These are phyloP conservation scores for Eucalyptus coolabah DNA, from an alignment of 345 rosid genomes.

Conservation along the genomic window DNA sequence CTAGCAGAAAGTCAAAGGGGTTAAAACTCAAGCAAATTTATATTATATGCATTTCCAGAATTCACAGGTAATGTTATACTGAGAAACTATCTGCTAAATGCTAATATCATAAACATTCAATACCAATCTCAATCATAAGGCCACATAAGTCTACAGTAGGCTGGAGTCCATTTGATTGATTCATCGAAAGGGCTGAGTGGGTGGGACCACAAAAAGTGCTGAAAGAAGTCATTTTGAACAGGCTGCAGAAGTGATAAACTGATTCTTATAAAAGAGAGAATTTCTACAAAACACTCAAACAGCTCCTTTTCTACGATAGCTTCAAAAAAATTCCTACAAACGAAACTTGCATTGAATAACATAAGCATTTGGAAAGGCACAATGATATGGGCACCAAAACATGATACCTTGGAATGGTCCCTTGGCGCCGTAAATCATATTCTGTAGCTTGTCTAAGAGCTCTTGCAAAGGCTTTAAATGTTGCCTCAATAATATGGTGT, in stretches of 20 bases:
- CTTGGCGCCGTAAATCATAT: conserved; percentile 62
- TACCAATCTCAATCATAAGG: background rate
- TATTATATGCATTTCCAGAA: background rate
- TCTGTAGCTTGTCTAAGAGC: conserved; percentile 92
- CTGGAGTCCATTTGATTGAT: background rate
- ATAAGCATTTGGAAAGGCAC: background rate
- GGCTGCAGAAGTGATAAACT: background rate
- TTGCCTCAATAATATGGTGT: conserved; percentile 93
- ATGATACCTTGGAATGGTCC: conserved; percentile 74
- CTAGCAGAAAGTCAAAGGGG: background rate
- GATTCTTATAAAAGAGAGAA: background rate
- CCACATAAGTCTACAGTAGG: background rate
- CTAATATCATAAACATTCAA: background rate
- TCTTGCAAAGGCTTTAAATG: conserved; percentile 95
- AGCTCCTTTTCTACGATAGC: background rate
- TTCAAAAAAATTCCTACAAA: background rate
- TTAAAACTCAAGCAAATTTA: background rate
- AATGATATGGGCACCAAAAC: background rate
- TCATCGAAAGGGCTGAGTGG: background rate
- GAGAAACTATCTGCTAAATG: background rate
- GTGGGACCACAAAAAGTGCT: background rate
- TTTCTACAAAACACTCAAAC: background rate
- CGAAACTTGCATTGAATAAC: background rate
- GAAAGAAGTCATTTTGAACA: background rate
- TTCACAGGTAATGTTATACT: background rate